Percentiles rank a stretch among this genome's conserved stretches.
These are phyloP conservation scores for Carex pumila DNA, from an alignment of 176 grass and related monocot genomes.

Conservation along the genomic window DNA sequence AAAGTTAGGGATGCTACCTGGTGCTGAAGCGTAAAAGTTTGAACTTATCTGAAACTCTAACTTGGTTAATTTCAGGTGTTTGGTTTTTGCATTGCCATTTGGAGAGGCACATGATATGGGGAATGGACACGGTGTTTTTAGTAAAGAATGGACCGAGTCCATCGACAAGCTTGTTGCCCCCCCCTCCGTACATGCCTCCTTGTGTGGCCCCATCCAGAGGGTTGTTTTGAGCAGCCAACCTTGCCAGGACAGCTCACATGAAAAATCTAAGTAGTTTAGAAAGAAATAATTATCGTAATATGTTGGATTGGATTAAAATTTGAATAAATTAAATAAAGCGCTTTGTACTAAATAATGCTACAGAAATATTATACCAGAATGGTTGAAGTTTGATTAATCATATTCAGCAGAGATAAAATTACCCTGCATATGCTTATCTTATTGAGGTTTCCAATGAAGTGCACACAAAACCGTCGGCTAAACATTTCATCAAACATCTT, in stretches of 20 bases:
- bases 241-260: background rate
- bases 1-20: background rate
- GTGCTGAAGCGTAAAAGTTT: background rate
- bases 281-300: background rate
- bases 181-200: constrained; percentile 45
- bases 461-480: background rate
- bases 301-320: background rate
- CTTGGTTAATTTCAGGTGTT: constrained; percentile 16
- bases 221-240: background rate
- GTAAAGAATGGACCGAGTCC: constrained; percentile 48
- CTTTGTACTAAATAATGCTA: background rate
- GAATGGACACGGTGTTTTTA: constrained; percentile 49
- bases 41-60: background rate
- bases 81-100: constrained; percentile 87
- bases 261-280: background rate
- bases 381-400: background rate
- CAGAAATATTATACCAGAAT: background rate
- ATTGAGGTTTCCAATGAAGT: background rate
- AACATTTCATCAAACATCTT: background rate
- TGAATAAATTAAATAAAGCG: background rate
- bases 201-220: constrained; percentile 7
- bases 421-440: background rate
- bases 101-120: constrained; percentile 56
- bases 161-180: constrained; percentile 32
- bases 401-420: background rate